Base-by-base conservation (phyloP, 2,329 filamentous ascomycete species). In the Plenodomus biglobosus region DNA sequence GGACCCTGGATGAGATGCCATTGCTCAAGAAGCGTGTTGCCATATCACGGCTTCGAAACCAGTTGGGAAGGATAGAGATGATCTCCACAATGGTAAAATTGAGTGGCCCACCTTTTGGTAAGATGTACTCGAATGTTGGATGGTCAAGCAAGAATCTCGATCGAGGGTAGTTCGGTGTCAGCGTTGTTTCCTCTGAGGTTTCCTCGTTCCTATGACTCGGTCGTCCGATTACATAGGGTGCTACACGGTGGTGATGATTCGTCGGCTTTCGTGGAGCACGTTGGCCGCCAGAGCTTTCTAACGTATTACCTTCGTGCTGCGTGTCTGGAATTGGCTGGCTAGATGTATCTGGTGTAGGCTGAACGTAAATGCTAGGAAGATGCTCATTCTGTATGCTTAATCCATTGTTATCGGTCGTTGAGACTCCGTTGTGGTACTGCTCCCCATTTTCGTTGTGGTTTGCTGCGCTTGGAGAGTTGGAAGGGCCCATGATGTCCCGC, bases 61-160 rank as follows among this genome's bases (percentile, higher is more conserved):
- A 58, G 15, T 59, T 55, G 1, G 55, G 56, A 1, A 61, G 21
- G 8, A 63, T 20, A 3, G 43, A 48, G 15, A 63, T 43, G 27
- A 60, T 51, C 15, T 63, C 60, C 1, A 46, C 50, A 13, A 60
- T 21, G 6, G 60, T 61, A 16, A 56, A 57, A 24, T 59, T 60
- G 22, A 62, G 46, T 3, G 38, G 13, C 3, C 17, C 16, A 24
- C 44, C 24, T 4, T 11, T 1, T 1, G 46, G 54, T 1, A 61
- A 24, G 4, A 18, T 13, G 22, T 55, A 61, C 21, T 52, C 50
- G 30, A 59, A 38, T 2, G 17, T 4, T 15, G 58, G 54, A 6
- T 52, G 36, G 8, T 51, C 19, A 3, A 19, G 38, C 19, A 54
- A 37, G 18, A 52, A 48, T 11, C 6, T 7, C 8, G 8, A 3